phyloP scores from a whole-genome alignment of 164 flowering plant genomes.

The Warburgia ugandensis region DNA sequence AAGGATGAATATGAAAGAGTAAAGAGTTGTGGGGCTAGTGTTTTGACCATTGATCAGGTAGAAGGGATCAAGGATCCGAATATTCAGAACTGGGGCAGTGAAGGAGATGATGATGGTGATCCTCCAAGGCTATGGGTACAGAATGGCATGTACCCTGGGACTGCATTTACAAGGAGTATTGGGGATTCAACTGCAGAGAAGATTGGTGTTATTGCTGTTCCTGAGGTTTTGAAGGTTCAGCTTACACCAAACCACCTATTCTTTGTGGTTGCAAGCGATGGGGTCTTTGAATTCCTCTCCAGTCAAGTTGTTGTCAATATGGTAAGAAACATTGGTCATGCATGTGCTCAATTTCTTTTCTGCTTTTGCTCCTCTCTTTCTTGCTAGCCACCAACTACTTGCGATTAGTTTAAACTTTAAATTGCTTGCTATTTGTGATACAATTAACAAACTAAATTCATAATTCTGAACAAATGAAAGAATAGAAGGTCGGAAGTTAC shows the following conservation, averaged over 20 bases:
- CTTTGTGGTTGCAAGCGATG: conserved; percentile 95
- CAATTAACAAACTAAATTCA: no score
- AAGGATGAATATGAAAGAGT: conserved; percentile 85
- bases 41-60: conserved; percentile 81
- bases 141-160: conserved; percentile 83
- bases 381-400: no score
- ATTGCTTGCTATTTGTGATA: no score
- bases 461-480: no score
- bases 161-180: conserved; percentile 92
- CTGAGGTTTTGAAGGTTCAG: conserved; percentile 58
- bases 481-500: no score
- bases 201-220: conserved; percentile 88
- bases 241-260: conserved; percentile 65
- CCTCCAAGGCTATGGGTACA: conserved; percentile 97
- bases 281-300: conserved; percentile 85
- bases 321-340: conserved; percentile 59
- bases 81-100: conserved; percentile 85
- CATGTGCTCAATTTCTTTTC: no score
- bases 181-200: conserved; percentile 82
- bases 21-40: conserved; percentile 86
- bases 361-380: no score
- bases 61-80: conserved; percentile 82
- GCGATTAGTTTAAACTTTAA: no score
- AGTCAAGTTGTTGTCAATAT: conserved; percentile 87
- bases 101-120: conserved; percentile 72